Base-by-base conservation (phyloP, 495 filamentous ascomycete genomes). In the Penicillium soppii region DNA sequence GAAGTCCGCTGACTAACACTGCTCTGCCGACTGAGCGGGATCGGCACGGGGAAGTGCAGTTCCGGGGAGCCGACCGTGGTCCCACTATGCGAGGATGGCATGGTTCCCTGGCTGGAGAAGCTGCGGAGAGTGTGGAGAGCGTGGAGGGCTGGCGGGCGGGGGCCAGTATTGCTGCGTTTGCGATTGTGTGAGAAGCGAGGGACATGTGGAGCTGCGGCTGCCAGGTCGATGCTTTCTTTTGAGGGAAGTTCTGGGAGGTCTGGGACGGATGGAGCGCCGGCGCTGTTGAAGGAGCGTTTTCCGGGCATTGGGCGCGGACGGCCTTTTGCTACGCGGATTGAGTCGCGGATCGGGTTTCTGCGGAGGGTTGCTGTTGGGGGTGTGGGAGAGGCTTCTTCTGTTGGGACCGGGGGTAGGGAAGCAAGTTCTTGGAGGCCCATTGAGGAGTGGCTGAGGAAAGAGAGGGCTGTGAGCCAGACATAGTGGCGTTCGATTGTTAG, bases 391-490 rank as follows among this genome's bases (percentile, higher is more conserved):
- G n/a, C n/a, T 15, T 54, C 65, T 44, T 82, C 76, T 50, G 78
- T 66, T 0, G 84, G 81, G 12, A 76, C 64, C 8, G 82, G 81
- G 13, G 82, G 77, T 21, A 81, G 68, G 10, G 77, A 61, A 22
- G 81, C 72, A 15, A 91, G 68, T 35, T 89, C 83, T 21, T 89
- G 82, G 1, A 88, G 82, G 27, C 86, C 84, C 42, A 84, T 86
- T 20, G 83, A 76, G 4, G 91, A 92, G 63, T 96, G 90, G 23
- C 90, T 90, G 32, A 98, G 74, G 78, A 97, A 98, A 1, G 92
- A 96, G 12, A 98, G 76, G 2, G 94, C 90, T 27, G 88, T 95
- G 13, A 98, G 74, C 94, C 94, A 98, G 50, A 97, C 77, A 57
- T 95, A 96, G 70, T 98, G 94, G 15, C 95, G 84, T 51, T 97